Evolutionary conservation across 2,329 filamentous ascomycete species (phyloP), one percentile per base, ranked within the genome.

Genomic region (Diaporthe citriasiana): DNA sequence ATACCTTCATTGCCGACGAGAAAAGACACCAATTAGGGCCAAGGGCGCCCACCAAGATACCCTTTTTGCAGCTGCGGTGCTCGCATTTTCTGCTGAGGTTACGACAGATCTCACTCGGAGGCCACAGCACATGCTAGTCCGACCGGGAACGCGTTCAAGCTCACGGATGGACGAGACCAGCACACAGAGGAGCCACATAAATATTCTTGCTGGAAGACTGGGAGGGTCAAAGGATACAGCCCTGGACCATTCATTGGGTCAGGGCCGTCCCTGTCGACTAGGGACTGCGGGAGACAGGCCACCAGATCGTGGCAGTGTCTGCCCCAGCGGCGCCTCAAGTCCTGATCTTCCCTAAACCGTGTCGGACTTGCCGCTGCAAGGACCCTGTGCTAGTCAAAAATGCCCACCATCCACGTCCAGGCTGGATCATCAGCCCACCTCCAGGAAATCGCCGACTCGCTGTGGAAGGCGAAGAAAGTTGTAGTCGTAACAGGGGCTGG

Each of bases 401-500:
- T 92, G 90, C 90, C 90, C 60, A 91, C 88, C 33, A 83, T 85
- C 71, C 89, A 90, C 76, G 87, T 92, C 72, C 84, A 84, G 53
- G 85, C 88, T 13, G 83, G 84, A 53, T 87, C 89, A 75, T 83
- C 85, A 76, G 84, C 87, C 76, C 84, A 86, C 69, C 85, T 94
- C n/a, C 91, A 92, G 78, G 84, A 89, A 42, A 90, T 94, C 76
- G 92, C 93, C 78, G 89, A 93, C 79, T 83, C 86, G 4, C 83
- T 94, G 57, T 87, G 88, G 76, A 92, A 91, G 80, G 89, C 92
- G 15, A 89, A 88, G 76, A 94, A 93, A 80, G 87, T 93, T n/a
- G 87, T 94, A 12, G 89, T 94, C 27, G 86, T 94, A 42, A 94
- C 93, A 0, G 92, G 93, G 66, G 92, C 92, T 65, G 92, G 92